phyloP scores from a whole-genome alignment of 768 basidiomycete genomes.

The Hydnomerulius pinastri region DNA sequence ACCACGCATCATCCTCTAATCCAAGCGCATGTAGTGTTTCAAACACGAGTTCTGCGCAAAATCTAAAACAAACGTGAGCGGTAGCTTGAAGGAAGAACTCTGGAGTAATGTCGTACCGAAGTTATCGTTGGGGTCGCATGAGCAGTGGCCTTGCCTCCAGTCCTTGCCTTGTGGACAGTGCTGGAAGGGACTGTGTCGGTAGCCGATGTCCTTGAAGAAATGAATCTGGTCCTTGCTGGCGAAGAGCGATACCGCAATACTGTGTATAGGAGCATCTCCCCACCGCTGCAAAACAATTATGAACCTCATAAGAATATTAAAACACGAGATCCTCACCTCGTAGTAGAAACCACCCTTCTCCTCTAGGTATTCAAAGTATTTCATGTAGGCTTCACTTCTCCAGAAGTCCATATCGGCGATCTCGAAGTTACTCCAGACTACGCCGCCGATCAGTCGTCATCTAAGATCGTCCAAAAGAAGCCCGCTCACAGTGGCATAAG shows the following conservation, averaged over 20 bases:
- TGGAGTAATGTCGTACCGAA: conserved; percentile 53
- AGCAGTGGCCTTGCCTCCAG: conserved; percentile 81
- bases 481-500: conserved; percentile 57
- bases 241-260: conserved; percentile 88
- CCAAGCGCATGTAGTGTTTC: conserved; percentile 28
- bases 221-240: conserved; percentile 88
- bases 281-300: conserved; percentile 54
- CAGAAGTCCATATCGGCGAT: conserved; percentile 85
- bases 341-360: conserved; percentile 85
- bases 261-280: conserved; percentile 95
- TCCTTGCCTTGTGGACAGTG: conserved; percentile 82
- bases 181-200: conserved; percentile 92
- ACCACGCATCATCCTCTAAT: conserved; percentile 21
- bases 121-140: conserved; percentile 75
- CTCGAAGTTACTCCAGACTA: conserved; percentile 95
- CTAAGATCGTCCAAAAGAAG: background rate
- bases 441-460: conserved; percentile 1
- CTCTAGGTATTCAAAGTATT: conserved; percentile 85
- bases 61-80: conserved; percentile 12
- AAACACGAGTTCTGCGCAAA: conserved; percentile 31
- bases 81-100: background rate
- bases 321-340: conserved; percentile 48
- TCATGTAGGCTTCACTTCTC: conserved; percentile 78
- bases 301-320: conserved; percentile 2
- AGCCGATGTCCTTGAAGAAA: conserved; percentile 94